Evolutionary conservation across 257 asterid genomes (phyloP).

Genomic region (Coffea canephora): DNA sequence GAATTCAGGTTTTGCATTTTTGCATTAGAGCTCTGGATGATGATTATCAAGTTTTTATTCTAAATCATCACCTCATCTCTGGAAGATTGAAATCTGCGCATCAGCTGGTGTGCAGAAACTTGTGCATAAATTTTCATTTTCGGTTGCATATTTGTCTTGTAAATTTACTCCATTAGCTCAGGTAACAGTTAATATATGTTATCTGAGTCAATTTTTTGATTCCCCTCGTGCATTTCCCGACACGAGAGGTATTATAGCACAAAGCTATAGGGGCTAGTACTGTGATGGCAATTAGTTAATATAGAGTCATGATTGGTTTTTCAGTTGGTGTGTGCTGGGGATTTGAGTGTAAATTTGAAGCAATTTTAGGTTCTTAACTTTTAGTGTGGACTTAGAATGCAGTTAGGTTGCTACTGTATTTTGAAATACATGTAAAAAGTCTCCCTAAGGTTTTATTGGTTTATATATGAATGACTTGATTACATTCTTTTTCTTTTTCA

Average conservation of each 20-base stretch:
- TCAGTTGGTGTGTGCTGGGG: slow-evolving; percentile 33
- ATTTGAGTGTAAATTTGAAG: slow-evolving; percentile 38
- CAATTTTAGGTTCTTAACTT: slow-evolving; percentile 1
- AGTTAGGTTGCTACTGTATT: slow-evolving; percentile 17
- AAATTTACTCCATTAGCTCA: slow-evolving; percentile 33
- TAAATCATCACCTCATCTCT: slow-evolving; percentile 15
- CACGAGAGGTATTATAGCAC: slow-evolving; percentile 38
- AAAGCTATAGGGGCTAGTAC: slow-evolving; percentile 33
- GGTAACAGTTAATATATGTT: slow-evolving; percentile 43
- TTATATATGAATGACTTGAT: slow-evolving; percentile 1
- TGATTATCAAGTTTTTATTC: slow-evolving; percentile 26
- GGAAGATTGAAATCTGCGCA: slow-evolving; percentile 20
- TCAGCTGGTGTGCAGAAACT: slow-evolving; percentile 30
- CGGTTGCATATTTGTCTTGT: slow-evolving; percentile 35
- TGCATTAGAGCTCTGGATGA: slow-evolving; percentile 67
- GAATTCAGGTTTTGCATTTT: slow-evolving; percentile 80
- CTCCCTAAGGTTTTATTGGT: slow-evolving; percentile 1
- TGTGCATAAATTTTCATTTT: slow-evolving; percentile 44
- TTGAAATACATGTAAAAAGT: neutral
- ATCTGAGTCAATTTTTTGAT: slow-evolving; percentile 48
- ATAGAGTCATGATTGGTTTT: slow-evolving; percentile 37
- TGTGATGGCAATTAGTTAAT: slow-evolving; percentile 33
- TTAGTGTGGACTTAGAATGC: slow-evolving; percentile 18
- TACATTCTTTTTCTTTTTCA: neutral
- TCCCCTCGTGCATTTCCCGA: slow-evolving; percentile 38